Base-by-base conservation (phyloP, 352 stramenopile genomes). In the Pythium biforme region DNA sequence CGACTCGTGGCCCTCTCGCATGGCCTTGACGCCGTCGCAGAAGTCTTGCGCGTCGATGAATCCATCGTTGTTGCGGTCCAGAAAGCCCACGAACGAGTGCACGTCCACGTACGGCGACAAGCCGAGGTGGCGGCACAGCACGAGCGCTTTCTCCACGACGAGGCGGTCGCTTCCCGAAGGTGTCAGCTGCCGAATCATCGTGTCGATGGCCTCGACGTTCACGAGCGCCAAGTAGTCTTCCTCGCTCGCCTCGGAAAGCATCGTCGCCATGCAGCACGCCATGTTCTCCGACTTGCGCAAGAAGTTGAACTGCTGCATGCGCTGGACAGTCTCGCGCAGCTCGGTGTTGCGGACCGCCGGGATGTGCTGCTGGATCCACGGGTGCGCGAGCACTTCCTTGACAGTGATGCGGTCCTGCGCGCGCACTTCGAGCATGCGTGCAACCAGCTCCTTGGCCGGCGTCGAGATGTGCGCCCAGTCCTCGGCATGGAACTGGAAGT, bases 251-350 rank as follows among this genome's bases (percentile, higher is more conserved):
- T 88, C 77, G 25, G 57, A 50, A 33, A 90, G 62, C 75, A 90
- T 86, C 4, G 43, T 74, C 10, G 69, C 72, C 70, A 92, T 78
- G 58, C 85, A 88, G 20, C 65, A 77, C 4, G 72, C 80, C 77
- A 92, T 88, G 57, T 86, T 89, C 56, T 90, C 75, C 37, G 83
- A 89, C 62, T 90, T 89, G 68, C 83, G 83, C 37, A 88, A 59
- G 40, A 89, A 88, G 66, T 90, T 92, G 69, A 90, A 92, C n/a
- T 74, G 68, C 65, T 92, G 75, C 34, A 92, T 79, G 29, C 79
- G 84, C n/a, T 72, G 45, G 25, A 84, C 69, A 3, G 75, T 76
- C 45, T 68, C 59, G 7, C 46, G 53, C 4, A 89, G 58, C 40
- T 81, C 74, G 8, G 57, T 64, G 11, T 29, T 47, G 29, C 81